Evolutionary conservation across 208 protist species (phyloP).

Genomic region (Porcisia deanei): DNA sequence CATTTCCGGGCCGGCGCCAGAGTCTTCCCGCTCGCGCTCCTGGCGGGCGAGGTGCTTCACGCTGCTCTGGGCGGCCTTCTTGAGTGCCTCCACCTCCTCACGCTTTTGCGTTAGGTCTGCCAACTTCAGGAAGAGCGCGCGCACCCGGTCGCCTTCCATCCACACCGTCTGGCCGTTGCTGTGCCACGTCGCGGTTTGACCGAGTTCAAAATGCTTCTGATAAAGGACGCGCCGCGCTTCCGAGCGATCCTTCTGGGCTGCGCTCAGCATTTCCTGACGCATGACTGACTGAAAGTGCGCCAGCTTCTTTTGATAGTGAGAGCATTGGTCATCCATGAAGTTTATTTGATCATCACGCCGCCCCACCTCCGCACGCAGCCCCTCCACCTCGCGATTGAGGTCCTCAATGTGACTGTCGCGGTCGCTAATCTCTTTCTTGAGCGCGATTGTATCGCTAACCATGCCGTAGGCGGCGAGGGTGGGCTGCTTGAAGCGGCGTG

Average conservation of each 20-base stretch:
- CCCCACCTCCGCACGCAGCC: conserved; percentile 29
- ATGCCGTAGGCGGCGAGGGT: conserved; percentile 66
- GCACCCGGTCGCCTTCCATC: conserved; percentile 66
- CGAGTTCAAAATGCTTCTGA: conserved; percentile 74
- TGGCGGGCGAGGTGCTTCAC: conserved; percentile 56
- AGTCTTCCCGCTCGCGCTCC: conserved; percentile 58
- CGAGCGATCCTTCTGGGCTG: conserved; percentile 37
- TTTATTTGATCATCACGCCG: conserved; percentile 36
- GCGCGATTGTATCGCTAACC: conserved; percentile 47
- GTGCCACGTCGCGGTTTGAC: conserved; percentile 63
- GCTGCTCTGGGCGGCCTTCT: conserved; percentile 54
- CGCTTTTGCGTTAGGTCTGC: conserved; percentile 33
- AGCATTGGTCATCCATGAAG: conserved; percentile 30
- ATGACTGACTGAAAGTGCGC: conserved; percentile 53
- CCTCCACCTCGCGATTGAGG: conserved; percentile 28
- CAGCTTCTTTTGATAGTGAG: conserved; percentile 26
- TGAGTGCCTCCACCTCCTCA: conserved; percentile 38
- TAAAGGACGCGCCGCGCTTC: conserved; percentile 66
- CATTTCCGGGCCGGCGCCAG: conserved; percentile 30
- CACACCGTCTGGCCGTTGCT: conserved; percentile 63
- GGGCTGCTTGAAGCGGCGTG: conserved; percentile 56
- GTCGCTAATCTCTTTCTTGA: conserved; percentile 60
- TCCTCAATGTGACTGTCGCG: conserved; percentile 59
- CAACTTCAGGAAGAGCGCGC: conserved; percentile 48
- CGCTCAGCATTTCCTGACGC: conserved; percentile 52